Conservation (phyloP, 2,329 filamentous ascomycete species). For the Fusarium sp. region DNA sequence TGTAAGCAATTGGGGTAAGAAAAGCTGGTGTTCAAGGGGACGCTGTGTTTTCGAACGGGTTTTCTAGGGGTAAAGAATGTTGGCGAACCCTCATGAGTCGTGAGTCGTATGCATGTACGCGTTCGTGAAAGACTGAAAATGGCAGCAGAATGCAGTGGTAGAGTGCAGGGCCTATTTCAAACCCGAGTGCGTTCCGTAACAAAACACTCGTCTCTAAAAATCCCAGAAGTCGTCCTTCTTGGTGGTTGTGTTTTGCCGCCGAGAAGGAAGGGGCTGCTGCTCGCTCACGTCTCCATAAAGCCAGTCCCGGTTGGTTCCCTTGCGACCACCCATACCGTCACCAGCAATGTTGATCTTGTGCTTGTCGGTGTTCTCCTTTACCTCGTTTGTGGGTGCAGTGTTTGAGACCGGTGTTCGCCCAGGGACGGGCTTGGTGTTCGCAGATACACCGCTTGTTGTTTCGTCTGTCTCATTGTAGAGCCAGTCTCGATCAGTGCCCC, state of each 20-base stretch:
- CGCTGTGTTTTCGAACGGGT: constrained; percentile 6
- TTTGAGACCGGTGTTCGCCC: constrained; percentile 49
- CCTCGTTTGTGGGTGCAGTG: constrained; percentile 2
- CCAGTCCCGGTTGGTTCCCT: constrained; percentile 64
- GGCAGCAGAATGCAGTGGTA: background rate
- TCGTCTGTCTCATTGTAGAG: constrained; percentile 44
- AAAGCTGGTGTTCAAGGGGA: background rate
- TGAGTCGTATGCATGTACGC: constrained; percentile 16
- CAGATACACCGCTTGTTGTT: constrained; percentile 2
- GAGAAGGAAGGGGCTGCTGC: constrained; percentile 50
- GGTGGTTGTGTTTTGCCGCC: constrained; percentile 49
- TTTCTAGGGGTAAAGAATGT: constrained; percentile 27
- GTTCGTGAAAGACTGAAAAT: constrained; percentile 1
- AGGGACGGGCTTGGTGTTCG: constrained; percentile 44
- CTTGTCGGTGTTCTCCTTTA: constrained; percentile 26
- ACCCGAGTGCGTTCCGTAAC: background rate
- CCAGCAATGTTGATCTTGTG: constrained; percentile 60
- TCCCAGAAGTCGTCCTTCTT: constrained; percentile 61
- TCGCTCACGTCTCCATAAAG: constrained; percentile 52
- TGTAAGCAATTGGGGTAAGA: constrained; percentile 7
- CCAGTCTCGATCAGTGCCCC: constrained; percentile 64
- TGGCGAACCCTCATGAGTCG: constrained; percentile 15
- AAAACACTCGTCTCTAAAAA: constrained; percentile 50
- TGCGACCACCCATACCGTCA: constrained; percentile 73
- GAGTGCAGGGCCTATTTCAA: background rate